Conservation (phyloP, 495 filamentous ascomycete genomes). For the Penicillium cataractarum region DNA sequence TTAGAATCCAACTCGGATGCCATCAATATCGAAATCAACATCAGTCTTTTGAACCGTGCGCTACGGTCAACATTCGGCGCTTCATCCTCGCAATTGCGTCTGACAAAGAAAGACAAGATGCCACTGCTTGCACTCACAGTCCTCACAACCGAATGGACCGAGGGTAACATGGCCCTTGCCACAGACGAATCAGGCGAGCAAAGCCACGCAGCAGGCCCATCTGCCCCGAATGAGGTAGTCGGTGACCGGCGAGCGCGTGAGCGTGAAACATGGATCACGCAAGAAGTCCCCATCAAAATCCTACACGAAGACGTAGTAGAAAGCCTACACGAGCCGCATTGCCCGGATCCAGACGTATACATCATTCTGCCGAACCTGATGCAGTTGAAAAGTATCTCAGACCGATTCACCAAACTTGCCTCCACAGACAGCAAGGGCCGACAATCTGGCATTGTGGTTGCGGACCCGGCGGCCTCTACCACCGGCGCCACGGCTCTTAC, state of each 20-base stretch:
- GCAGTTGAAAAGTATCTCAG: constrained; percentile 87
- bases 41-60: constrained; percentile 77
- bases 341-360: constrained; percentile 91
- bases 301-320: constrained; percentile 78
- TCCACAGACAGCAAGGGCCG: constrained; percentile 33
- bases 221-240: constrained; percentile 42
- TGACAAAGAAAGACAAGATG: constrained; percentile 87
- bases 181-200: constrained; percentile 36
- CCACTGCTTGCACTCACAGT: constrained; percentile 88
- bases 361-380: constrained; percentile 82
- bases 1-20: constrained; percentile 79
- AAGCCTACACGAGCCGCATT: constrained; percentile 84
- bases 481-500: constrained; percentile 24
- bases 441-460: constrained; percentile 18
- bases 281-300: constrained; percentile 92
- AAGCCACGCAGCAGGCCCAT: constrained; percentile 10
- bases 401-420: constrained; percentile 87
- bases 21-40: constrained; percentile 93
- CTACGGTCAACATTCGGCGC: constrained; percentile 81
- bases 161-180: constrained; percentile 50
- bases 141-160: constrained; percentile 55
- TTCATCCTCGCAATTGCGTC: constrained; percentile 75
- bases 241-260: constrained; percentile 54
- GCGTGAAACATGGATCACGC: constrained; percentile 87
- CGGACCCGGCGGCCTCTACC: constrained; percentile 19